Conservation (phyloP, 148 eudicot species). For the Rhododendron mucronatum region DNA sequence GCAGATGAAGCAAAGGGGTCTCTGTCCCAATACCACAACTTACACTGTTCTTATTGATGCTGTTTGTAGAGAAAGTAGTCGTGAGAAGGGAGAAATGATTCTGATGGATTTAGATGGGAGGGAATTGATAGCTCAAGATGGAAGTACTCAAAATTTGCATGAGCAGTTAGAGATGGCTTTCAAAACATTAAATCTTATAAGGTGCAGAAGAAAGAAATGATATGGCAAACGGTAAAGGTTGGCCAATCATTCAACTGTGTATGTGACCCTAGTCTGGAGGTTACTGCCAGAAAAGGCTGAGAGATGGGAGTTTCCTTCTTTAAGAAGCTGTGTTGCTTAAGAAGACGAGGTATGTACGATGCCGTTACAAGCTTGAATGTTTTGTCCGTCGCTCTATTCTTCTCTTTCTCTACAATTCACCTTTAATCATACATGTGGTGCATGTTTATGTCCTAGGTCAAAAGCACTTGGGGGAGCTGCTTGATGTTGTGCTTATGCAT, state of each 20-base stretch:
- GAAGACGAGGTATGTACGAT: background rate
- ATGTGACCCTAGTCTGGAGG: background rate
- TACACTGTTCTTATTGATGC: constrained; percentile 47
- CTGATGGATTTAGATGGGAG: constrained; percentile 56
- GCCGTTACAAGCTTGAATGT: background rate
- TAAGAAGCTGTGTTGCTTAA: background rate
- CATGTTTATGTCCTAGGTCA: background rate
- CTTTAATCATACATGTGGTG: background rate
- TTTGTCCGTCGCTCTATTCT: background rate
- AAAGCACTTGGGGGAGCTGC: constrained; percentile 1
- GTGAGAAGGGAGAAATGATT: constrained; percentile 45
- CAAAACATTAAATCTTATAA: constrained; percentile 34
- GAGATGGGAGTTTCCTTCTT: background rate
- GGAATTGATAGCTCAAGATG: constrained; percentile 45
- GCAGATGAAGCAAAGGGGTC: constrained; percentile 67
- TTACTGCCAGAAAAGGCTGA: background rate
- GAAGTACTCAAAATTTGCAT: constrained; percentile 26
- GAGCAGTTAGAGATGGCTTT: constrained; percentile 39
- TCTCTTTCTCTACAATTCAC: background rate
- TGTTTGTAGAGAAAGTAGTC: constrained; percentile 29
- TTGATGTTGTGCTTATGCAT: background rate
- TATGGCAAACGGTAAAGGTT: background rate
- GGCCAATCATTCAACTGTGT: background rate
- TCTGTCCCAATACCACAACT: constrained; percentile 62
- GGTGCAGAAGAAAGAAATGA: constrained; percentile 23